Percentiles rank a stretch among this genome's conserved stretches.
Evolutionary conservation across 2,329 filamentous ascomycete species (phyloP).

Genomic region (Pestalotiopsis sp.): DNA sequence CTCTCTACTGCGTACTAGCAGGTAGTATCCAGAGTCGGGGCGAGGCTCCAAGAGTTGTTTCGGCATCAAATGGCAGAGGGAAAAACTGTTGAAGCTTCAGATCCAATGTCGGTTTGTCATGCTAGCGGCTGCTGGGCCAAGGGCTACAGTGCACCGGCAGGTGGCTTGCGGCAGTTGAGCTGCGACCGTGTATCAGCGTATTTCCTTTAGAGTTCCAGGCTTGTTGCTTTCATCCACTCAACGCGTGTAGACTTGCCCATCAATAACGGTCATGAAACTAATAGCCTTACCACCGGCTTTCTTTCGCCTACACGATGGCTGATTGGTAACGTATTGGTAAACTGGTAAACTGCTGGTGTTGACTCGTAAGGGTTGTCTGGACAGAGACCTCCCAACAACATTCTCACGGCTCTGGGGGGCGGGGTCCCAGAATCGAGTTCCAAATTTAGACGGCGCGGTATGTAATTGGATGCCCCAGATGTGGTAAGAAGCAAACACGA

Average conservation of each 20-base stretch:
- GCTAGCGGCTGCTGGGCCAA: neutral
- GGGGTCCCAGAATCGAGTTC: neutral
- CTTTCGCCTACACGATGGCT: neutral
- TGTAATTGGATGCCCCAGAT: neutral
- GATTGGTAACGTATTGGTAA: neutral
- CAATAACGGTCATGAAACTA: neutral
- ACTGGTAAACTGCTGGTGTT: neutral
- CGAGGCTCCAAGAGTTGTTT: neutral
- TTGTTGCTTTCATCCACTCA: neutral
- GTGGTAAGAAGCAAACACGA: neutral
- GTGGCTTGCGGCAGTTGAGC: neutral
- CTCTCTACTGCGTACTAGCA: neutral
- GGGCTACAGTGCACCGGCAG: neutral
- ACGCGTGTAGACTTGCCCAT: neutral
- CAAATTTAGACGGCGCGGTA: constrained; percentile 1
- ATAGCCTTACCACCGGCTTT: neutral
- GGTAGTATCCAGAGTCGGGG: neutral
- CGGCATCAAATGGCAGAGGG: neutral
- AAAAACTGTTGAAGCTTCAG: neutral
- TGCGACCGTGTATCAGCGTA: neutral
- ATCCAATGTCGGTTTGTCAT: neutral
- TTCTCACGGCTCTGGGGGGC: neutral
- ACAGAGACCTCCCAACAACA: neutral
- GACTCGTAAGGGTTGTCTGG: neutral
- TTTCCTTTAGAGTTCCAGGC: neutral